These are phyloP conservation scores for Paramecium primaurelia DNA, from an alignment of 73 alveolate species.

Conservation along the genomic window DNA sequence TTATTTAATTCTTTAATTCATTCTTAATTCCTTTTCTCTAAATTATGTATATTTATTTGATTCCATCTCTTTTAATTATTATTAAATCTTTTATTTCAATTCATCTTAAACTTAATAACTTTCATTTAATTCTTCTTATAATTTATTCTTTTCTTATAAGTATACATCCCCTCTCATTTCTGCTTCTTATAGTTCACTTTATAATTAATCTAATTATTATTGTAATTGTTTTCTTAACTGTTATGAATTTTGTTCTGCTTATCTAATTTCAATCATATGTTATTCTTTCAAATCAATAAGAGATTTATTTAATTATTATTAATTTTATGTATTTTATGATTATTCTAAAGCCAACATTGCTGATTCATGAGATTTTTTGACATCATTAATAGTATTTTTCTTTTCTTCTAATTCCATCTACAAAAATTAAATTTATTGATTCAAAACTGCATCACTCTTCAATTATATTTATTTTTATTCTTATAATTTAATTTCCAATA, in stretches of 20 bases:
- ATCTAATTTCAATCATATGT: neutral
- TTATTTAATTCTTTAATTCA: conserved; percentile 37
- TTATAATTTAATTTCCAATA: neutral
- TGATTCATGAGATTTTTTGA: conserved; percentile 38
- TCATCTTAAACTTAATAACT: neutral
- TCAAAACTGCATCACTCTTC: neutral
- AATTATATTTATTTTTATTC: conserved; percentile 18
- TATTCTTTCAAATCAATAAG: conserved; percentile 11
- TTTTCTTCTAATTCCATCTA: conserved; percentile 44
- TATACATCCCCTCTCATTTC: neutral
- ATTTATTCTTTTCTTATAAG: neutral
- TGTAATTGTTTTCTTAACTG: neutral
- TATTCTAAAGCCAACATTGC: conserved; percentile 19
- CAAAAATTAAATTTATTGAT: neutral
- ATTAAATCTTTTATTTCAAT: neutral
- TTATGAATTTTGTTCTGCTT: neutral
- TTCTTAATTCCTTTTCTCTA: conserved; percentile 19
- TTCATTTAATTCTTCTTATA: conserved; percentile 5
- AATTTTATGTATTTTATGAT: neutral
- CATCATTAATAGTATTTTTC: neutral
- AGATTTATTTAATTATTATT: conserved; percentile 3
- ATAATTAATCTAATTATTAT: neutral
- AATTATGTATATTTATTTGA: neutral
- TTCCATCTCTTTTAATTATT: neutral
- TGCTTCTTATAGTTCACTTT: neutral